Conservation (phyloP, 225 moss, liverwort and hornwort genomes). For the Anthoceros angustus region DNA sequence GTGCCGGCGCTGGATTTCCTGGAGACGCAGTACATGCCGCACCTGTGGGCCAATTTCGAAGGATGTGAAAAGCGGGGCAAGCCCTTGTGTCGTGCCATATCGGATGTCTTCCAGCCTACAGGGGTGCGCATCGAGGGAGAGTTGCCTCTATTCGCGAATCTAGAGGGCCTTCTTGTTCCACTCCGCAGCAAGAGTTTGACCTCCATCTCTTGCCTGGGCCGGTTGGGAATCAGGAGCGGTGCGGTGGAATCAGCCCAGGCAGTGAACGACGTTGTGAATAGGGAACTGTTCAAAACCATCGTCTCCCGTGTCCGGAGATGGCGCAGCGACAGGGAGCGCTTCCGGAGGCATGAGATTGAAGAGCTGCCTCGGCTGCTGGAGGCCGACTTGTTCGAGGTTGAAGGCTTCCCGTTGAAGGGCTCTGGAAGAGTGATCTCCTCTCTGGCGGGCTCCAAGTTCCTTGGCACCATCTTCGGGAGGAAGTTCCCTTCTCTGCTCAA, state of each 20-base stretch:
- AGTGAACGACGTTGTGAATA: not conserved
- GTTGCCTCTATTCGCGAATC: no score
- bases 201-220: not conserved
- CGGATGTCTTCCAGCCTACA: not conserved
- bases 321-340: not conserved
- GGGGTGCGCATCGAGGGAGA: not conserved
- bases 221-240: not conserved
- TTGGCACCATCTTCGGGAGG: not conserved
- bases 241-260: not conserved
- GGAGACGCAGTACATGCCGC: not conserved
- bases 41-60: not conserved
- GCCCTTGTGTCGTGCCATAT: not conserved
- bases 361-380: not conserved
- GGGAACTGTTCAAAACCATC: not conserved
- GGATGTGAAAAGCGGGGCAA: not conserved
- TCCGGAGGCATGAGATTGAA: not conserved
- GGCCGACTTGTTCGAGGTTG: not conserved
- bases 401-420: not conserved
- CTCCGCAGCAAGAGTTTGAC: not conserved
- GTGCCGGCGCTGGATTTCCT: not conserved
- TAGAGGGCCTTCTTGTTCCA: not conserved
- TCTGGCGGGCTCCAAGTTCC: not conserved
- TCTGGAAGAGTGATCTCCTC: not conserved
- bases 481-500: not conserved
- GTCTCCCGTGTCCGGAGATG: not conserved